Percentiles rank a stretch among this genome's conserved stretches.
Evolutionary conservation across 345 rosid species (phyloP).

Genomic region (Rubroshorea leprosula): DNA sequence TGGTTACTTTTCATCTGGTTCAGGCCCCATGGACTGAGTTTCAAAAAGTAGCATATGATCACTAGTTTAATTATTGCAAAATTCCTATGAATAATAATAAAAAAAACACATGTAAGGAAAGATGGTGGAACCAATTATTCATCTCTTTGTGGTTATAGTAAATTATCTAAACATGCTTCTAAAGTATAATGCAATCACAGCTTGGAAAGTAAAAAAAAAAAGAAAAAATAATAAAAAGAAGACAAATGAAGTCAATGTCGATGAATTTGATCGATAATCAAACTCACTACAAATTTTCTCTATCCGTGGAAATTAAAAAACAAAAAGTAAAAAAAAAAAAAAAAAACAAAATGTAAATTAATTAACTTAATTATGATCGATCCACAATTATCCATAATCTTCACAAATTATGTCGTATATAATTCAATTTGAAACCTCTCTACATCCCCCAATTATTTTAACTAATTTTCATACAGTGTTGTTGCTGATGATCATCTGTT

Average conservation of each 20-base stretch:
- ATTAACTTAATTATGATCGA: background rate
- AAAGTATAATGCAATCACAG: background rate
- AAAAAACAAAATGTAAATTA: slow-evolving; percentile 15
- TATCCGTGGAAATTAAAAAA: background rate
- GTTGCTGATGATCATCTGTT: slow-evolving; percentile 39
- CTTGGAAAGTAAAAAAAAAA: background rate
- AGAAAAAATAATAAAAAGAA: too few species aligned
- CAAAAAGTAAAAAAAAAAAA: background rate
- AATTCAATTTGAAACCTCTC: slow-evolving; percentile 2
- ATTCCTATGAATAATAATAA: slow-evolving; percentile 19
- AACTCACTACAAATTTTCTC: background rate
- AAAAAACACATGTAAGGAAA: slow-evolving; percentile 23
- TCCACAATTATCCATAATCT: background rate
- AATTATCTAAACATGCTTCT: background rate
- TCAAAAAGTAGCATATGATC: slow-evolving; percentile 35
- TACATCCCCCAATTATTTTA: background rate
- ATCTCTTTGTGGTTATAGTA: background rate
- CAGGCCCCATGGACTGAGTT: slow-evolving; percentile 65
- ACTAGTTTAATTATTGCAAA: slow-evolving; percentile 22
- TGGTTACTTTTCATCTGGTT: slow-evolving; percentile 13
- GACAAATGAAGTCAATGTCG: background rate
- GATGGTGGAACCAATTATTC: slow-evolving; percentile 59
- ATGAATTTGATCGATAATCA: background rate
- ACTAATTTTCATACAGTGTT: slow-evolving; percentile 30
- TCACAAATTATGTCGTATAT: slow-evolving; percentile 7